Evolutionary conservation across 2,329 filamentous ascomycete genomes (phyloP), one percentile per base, ranked within the genome.

Genomic region (Niveomyces coronatus): DNA sequence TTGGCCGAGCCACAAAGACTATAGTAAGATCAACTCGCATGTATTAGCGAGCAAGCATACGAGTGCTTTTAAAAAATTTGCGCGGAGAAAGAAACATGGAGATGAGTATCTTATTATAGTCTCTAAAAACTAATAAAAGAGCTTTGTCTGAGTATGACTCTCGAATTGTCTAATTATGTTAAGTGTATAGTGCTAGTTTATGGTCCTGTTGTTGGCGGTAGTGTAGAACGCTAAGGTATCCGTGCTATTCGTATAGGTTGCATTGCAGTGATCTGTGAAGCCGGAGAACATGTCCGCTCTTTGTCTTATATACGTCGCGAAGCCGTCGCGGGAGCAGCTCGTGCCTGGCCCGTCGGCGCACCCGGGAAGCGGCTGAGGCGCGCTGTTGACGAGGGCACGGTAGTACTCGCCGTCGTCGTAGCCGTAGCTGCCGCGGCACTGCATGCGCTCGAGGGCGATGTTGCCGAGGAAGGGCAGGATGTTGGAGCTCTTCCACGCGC

Each of bases 391-490:
- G 4, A 67, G 51, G 8, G 59, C 58, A n/a, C 64, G 58, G 47
- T 65, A 66, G 47, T 64, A 67, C 15, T 74, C 67, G 9, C 68
- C 68, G 9, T 70, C 64, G 1, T 64, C 54, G 50, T 65, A 76
- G 6, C 74, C 71, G 42, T 68, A 68, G 47, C 68, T 68, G n/a
- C 67, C 64, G 3, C 54, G 56, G 54, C 79, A 83, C 39, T 76
- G 65, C 55, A 83, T 59, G 36, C 71, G 68, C 63, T 83, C 79
- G 28, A 83, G 67, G 1, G 76, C 79, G 17, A 83, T 63, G 52
- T 83, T 82, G 20, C 70, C 69, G 35, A 82, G 56, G 53, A 83
- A 83, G 0, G 79, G 76, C 20, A 83, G 55, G 26, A 82, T 65
- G 43, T 73, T 64, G 3, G 74, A 77, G 45, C 71, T 76, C 50